Evolutionary conservation across 345 rosid species (phyloP), one percentile per base, ranked within the genome.

Genomic region (Bretschneidera sinensis): DNA sequence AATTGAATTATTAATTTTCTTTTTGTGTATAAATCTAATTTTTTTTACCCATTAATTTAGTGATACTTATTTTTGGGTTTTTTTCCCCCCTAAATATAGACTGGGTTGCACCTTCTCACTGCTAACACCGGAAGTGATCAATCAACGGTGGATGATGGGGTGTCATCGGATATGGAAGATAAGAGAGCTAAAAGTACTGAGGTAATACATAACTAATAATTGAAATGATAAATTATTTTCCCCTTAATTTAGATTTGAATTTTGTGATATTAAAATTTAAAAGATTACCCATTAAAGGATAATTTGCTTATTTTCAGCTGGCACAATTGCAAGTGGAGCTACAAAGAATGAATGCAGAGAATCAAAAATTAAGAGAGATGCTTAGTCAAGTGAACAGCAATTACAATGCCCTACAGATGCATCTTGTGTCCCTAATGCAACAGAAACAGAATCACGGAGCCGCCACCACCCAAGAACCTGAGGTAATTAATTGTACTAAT

Each of bases 141-240:
- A 62, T 89, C 96, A 24, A 81, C 79, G 31, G 88, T 89, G 51
- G 94, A 87, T 54, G 90, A 87, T 68, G 96, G 88, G n/a, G 67
- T 75, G 0, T 92, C 96, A 17, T 81, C 94, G 0, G 81, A 81
- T 31, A 64, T 65, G 63, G 90, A 84, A 64, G 79, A 84, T 9
- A 81, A 74, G 43, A 67, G 85, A 76, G 64, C 80, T 6, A 81
- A 78, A 45, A 74, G n/a, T n/a, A n/a, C 3, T 59, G 91, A 85
- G 97, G 97, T 92, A 61, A 69, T 14, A n/a, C n/a, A n/a, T n/a
- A n/a, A n/a, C n/a, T n/a, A n/a, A n/a, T n/a, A n/a, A n/a, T n/a
- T n/a, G n/a, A n/a, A n/a, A n/a, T n/a, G n/a, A n/a, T n/a, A n/a
- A n/a, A n/a, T n/a, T n/a, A n/a, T n/a, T n/a, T n/a, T n/a, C n/a